Conservation (phyloP, 2,329 filamentous ascomycete genomes). For the Ascochyta koolunga region DNA sequence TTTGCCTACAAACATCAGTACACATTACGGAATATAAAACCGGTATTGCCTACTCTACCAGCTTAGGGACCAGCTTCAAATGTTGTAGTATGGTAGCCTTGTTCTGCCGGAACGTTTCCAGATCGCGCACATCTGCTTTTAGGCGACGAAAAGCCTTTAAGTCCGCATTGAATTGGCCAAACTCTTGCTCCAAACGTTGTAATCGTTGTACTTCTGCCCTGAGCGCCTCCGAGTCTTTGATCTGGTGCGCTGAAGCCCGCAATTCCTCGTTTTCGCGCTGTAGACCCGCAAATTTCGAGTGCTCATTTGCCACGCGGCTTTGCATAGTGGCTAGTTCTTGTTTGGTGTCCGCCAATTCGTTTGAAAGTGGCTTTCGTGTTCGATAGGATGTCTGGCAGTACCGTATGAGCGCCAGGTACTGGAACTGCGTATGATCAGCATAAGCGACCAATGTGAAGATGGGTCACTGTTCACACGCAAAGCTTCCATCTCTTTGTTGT, state of each 20-base stretch:
- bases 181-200: constrained; percentile 25
- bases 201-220: constrained; percentile 24
- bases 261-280: constrained; percentile 30
- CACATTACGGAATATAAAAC: neutral
- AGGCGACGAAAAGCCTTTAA: constrained; percentile 15
- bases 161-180: constrained; percentile 18
- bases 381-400: constrained; percentile 34
- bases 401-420: constrained; percentile 48
- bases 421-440: constrained; percentile 50
- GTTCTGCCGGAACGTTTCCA: constrained; percentile 28
- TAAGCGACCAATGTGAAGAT: neutral
- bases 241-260: constrained; percentile 11
- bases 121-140: constrained; percentile 24
- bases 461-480: constrained; percentile 43
- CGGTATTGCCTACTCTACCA: constrained; percentile 32
- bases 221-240: constrained; percentile 13
- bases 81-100: constrained; percentile 37
- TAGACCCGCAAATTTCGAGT: constrained; percentile 36
- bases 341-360: constrained; percentile 24
- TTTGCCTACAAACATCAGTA: constrained; percentile 35
- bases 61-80: constrained; percentile 32
- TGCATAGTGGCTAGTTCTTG: constrained; percentile 34
- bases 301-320: constrained; percentile 45
- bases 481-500: constrained; percentile 49
- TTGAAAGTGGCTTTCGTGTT: constrained; percentile 25